Evolutionary conservation across 805 yeast species (phyloP).

Genomic region (Sugiyamaella smithiae): DNA sequence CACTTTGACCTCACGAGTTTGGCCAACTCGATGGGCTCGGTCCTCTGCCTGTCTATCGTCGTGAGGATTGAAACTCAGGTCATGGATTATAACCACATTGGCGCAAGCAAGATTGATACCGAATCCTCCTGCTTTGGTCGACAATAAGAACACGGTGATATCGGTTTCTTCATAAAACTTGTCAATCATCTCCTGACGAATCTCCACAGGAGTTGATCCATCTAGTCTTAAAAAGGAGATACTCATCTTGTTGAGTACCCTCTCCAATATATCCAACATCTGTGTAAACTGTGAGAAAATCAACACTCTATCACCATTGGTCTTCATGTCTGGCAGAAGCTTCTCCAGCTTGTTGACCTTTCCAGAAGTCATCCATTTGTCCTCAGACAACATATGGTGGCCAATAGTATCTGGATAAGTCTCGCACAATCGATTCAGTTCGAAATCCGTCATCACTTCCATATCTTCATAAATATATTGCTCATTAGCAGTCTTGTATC

Average conservation of each 20-base stretch:
- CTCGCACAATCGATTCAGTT: constrained; percentile 69
- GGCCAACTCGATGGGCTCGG: constrained; percentile 97
- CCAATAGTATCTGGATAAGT: constrained; percentile 65
- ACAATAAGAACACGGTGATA: constrained; percentile 81
- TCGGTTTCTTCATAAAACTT: constrained; percentile 75
- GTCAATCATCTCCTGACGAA: constrained; percentile 89
- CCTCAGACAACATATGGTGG: constrained; percentile 50
- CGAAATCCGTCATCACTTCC: constrained; percentile 92
- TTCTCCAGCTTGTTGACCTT: constrained; percentile 59
- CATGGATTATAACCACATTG: constrained; percentile 84
- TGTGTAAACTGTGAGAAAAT: constrained; percentile 92
- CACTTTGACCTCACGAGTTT: constrained; percentile 77
- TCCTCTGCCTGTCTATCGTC: constrained; percentile 99
- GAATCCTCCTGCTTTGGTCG: constrained; percentile 98
- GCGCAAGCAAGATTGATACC: constrained; percentile 97
- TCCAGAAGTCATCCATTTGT: constrained; percentile 67
- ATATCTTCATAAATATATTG: constrained; percentile 86
- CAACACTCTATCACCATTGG: constrained; percentile 61
- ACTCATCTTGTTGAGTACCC: constrained; percentile 58
- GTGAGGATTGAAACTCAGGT: constrained; percentile 95
- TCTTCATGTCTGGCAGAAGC: constrained; percentile 56
- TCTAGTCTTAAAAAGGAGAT: constrained; percentile 81
- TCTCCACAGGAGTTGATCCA: constrained; percentile 91
- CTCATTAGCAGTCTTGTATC: constrained; percentile 71
- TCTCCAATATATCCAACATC: constrained; percentile 82